Percentiles rank a stretch among this genome's conserved stretches.
These are phyloP conservation scores for Calonectria honghensis DNA, from an alignment of 2,329 filamentous ascomycete species.

Conservation along the genomic window DNA sequence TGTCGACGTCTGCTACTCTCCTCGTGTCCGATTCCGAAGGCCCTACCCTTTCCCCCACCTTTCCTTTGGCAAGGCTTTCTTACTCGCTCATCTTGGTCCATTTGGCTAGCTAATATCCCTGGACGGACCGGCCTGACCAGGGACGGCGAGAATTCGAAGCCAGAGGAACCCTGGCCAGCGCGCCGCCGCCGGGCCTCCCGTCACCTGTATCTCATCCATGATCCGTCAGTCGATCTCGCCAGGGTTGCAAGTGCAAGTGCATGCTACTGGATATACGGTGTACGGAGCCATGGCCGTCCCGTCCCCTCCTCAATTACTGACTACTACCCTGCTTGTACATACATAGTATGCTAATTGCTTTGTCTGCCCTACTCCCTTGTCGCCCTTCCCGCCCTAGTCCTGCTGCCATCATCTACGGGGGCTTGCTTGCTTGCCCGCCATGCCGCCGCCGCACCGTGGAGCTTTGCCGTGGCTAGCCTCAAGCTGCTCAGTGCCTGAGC, in stretches of 20 bases:
- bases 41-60: conserved; percentile 43
- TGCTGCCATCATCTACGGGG: conserved; percentile 30
- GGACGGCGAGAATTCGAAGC: conserved; percentile 41
- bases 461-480: conserved; percentile 46
- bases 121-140: conserved; percentile 42
- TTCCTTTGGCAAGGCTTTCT: conserved; percentile 39
- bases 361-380: conserved; percentile 23
- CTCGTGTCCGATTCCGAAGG: conserved; percentile 38
- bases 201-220: conserved; percentile 52
- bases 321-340: conserved; percentile 9
- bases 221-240: conserved; percentile 54
- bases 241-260: conserved; percentile 31
- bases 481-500: conserved; percentile 35
- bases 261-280: conserved; percentile 18
- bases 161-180: conserved; percentile 47
- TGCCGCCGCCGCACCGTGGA: conserved; percentile 37
- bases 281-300: conserved; percentile 33
- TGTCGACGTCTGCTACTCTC: not conserved
- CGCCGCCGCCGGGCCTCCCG: conserved; percentile 52
- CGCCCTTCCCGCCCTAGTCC: conserved; percentile 27
- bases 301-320: conserved; percentile 31
- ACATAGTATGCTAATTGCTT: conserved; percentile 7
- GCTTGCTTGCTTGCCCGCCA: conserved; percentile 34
- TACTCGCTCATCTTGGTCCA: conserved; percentile 42
- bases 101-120: conserved; percentile 43